Conservation (phyloP, 805 yeast genomes). For the Diddensiella transvaalensis region DNA sequence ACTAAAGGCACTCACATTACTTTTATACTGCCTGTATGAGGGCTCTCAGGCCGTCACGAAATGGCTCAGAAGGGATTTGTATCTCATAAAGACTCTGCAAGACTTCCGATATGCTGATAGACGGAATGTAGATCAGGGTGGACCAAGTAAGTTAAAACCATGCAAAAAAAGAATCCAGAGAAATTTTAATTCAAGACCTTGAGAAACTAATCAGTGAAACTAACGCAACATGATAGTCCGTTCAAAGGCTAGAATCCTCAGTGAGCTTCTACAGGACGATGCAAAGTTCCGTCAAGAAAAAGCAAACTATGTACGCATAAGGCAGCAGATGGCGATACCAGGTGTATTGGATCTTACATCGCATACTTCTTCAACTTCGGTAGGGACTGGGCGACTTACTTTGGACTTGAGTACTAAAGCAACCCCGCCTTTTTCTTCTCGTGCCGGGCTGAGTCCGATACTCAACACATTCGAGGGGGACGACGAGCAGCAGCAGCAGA, state of each 20-base stretch:
- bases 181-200: constrained; percentile 24
- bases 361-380: background rate
- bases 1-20: constrained; percentile 77
- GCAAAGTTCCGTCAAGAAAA: constrained; percentile 27
- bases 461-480: background rate
- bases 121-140: constrained; percentile 33
- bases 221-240: too few species aligned
- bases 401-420: constrained; percentile 6
- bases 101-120: constrained; percentile 78
- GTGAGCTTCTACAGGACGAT: constrained; percentile 27
- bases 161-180: too few species aligned
- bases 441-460: background rate
- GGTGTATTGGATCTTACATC: constrained; percentile 24
- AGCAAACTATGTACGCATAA: constrained; percentile 26
- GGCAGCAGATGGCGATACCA: constrained; percentile 30
- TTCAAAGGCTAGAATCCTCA: constrained; percentile 28
- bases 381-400: constrained; percentile 10
- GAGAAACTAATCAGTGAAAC: too few species aligned
- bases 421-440: background rate
- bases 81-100: constrained; percentile 79
- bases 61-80: constrained; percentile 85
- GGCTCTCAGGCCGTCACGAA: constrained; percentile 86
- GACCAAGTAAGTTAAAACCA: constrained; percentile 21
- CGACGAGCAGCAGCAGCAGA: background rate
- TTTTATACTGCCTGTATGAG: constrained; percentile 77